These are phyloP conservation scores for Gymnopilus dilepis DNA, from an alignment of 768 basidiomycete species.

Conservation along the genomic window DNA sequence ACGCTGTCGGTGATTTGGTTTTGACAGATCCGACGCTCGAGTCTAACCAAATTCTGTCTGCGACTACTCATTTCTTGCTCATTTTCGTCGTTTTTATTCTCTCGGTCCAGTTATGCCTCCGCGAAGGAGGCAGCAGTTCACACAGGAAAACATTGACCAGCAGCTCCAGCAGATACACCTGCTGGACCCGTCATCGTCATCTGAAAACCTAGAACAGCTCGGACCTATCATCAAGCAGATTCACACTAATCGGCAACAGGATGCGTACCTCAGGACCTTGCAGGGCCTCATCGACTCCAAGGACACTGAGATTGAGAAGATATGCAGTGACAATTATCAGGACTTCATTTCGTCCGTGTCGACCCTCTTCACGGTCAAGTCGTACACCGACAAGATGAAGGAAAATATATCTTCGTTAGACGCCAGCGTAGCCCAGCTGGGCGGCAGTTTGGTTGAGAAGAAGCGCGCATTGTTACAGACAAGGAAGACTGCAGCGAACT, in stretches of 20 bases:
- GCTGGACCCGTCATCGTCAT: slow-evolving; percentile 84
- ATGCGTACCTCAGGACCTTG: slow-evolving; percentile 84
- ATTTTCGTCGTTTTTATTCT: slow-evolving; percentile 16
- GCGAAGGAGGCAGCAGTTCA: slow-evolving; percentile 75
- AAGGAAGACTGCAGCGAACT: slow-evolving; percentile 90
- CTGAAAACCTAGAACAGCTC: slow-evolving; percentile 94
- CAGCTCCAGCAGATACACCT: slow-evolving; percentile 92
- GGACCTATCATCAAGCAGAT: slow-evolving; percentile 96
- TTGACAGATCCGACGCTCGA: slow-evolving; percentile 28
- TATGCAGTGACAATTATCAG: slow-evolving; percentile 96
- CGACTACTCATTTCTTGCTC: slow-evolving; percentile 9
- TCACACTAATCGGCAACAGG: slow-evolving; percentile 86
- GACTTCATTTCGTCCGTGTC: slow-evolving; percentile 97
- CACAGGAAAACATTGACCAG: slow-evolving; percentile 85
- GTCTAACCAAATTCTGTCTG: slow-evolving; percentile 17
- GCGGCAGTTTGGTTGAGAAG: slow-evolving; percentile 89
- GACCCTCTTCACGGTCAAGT: slow-evolving; percentile 94
- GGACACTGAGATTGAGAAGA: slow-evolving; percentile 94
- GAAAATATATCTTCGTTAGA: slow-evolving; percentile 92
- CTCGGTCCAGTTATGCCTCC: slow-evolving; percentile 66
- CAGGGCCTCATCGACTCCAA: slow-evolving; percentile 91
- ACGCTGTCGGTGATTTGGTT: slow-evolving; percentile 26
- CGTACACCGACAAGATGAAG: slow-evolving; percentile 93
- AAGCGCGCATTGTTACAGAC: slow-evolving; percentile 89
- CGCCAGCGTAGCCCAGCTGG: slow-evolving; percentile 85